A percentile compares a stretch with the other conserved stretches of the same genome.
Conservation (phyloP, 495 filamentous ascomycete genomes). For the Trichoderma reesei region DNA sequence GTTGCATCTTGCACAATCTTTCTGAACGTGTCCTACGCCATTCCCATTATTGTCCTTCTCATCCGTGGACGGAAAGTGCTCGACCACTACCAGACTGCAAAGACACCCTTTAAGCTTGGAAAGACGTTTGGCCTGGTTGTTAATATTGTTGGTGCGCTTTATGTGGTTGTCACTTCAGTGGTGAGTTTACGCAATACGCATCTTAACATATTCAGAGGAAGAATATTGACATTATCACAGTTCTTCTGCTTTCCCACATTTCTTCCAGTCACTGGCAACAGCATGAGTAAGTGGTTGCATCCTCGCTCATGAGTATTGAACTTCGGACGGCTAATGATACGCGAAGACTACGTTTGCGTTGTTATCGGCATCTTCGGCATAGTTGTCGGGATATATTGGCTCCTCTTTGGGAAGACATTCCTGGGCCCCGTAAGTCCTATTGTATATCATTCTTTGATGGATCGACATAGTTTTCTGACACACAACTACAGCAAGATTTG, state of each 20-base stretch:
- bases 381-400: conserved; percentile 21
- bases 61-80: conserved; percentile 22
- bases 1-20: conserved; percentile 26
- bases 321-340: not conserved
- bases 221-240: conserved; percentile 15
- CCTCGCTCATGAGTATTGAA: not conserved
- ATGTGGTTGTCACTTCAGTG: conserved; percentile 25
- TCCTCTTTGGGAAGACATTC: conserved; percentile 20
- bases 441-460: not conserved
- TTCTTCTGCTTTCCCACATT: conserved; percentile 26
- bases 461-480: not conserved
- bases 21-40: conserved; percentile 25
- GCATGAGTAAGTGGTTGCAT: conserved; percentile 21
- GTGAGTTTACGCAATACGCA: conserved; percentile 14
- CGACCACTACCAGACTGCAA: conserved; percentile 15
- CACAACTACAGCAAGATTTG: not conserved
- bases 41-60: conserved; percentile 23
- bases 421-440: conserved; percentile 23
- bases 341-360: conserved; percentile 24
- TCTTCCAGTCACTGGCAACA: conserved; percentile 20
- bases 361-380: conserved; percentile 28
- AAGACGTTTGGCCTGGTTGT: conserved; percentile 16
- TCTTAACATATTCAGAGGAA: not conserved
- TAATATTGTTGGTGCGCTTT: conserved; percentile 20
- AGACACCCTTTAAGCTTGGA: conserved; percentile 18